A percentile compares a stretch with the other conserved stretches of the same genome.
These are phyloP conservation scores for Leishmania major DNA, from an alignment of 208 protist genomes.

Conservation along the genomic window DNA sequence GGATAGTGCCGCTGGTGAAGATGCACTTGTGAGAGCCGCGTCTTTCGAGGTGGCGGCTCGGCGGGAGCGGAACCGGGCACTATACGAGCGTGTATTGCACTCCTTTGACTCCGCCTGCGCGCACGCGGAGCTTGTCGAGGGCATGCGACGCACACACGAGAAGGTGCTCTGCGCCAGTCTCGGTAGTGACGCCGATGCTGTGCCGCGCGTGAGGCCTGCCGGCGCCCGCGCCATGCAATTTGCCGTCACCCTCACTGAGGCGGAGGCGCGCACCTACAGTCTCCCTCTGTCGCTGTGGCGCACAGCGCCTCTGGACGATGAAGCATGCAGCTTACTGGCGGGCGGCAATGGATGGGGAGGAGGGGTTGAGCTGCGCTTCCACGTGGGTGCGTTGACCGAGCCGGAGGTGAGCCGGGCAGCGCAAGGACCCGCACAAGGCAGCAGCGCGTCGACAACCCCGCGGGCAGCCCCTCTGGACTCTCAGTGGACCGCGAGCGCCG, in stretches of 20 bases:
- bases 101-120: conserved; percentile 22
- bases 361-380: conserved; percentile 21
- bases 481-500: neutral
- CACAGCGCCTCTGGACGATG: neutral
- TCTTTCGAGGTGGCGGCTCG: conserved; percentile 1
- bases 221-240: neutral
- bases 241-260: conserved; percentile 2
- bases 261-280: conserved; percentile 22
- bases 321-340: neutral
- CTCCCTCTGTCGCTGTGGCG: conserved; percentile 27
- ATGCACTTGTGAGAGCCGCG: neutral
- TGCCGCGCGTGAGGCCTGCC: neutral
- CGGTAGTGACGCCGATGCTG: neutral
- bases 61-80: conserved; percentile 20
- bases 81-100: conserved; percentile 41
- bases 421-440: neutral
- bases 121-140: conserved; percentile 1
- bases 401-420: neutral
- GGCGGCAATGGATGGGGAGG: neutral
- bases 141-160: conserved; percentile 17
- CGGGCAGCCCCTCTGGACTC: neutral
- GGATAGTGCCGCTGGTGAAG: neutral
- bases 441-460: neutral
- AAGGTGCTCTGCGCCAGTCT: neutral
- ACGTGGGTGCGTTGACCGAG: neutral